Conservation (phyloP, 176 grass and related monocot genomes). For the Areca catechu region DNA sequence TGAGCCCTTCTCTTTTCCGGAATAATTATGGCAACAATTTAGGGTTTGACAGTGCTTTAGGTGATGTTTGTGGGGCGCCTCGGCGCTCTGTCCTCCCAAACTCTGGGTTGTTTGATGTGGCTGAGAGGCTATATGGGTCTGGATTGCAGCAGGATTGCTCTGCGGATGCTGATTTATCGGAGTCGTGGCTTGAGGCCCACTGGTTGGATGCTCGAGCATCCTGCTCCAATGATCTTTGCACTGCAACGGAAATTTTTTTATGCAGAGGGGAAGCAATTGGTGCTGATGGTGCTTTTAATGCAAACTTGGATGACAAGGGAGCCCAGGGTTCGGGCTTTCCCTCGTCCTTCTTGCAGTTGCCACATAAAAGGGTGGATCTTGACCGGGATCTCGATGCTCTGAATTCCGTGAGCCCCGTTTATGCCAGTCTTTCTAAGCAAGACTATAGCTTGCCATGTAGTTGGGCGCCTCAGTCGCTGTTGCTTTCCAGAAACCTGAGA, state of each 20-base stretch:
- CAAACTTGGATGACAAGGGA: not conserved
- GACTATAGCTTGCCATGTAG: not conserved
- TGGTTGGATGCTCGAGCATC: too few relatives aligned
- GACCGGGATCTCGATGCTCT: too few relatives aligned
- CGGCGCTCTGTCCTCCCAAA: conserved; percentile 23
- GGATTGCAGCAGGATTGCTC: conserved; percentile 13
- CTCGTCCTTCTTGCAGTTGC: not conserved
- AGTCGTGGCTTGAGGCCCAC: too few relatives aligned
- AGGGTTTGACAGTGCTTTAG: not conserved
- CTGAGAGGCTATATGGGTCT: conserved; percentile 12
- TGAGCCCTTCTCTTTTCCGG: not conserved
- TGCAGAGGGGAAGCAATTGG: not conserved
- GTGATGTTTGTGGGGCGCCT: conserved; percentile 19
- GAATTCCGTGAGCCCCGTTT: too few relatives aligned
- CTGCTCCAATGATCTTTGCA: too few relatives aligned
- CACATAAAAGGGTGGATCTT: too few relatives aligned
- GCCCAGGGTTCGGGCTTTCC: conserved; percentile 4
- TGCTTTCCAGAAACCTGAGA: conserved; percentile 9
- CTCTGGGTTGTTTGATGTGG: conserved; percentile 15
- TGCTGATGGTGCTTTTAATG: conserved; percentile 2
- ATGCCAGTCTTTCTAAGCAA: too few relatives aligned
- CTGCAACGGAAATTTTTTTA: too few relatives aligned
- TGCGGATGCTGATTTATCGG: conserved; percentile 5
- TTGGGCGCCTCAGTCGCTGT: conserved; percentile 5
- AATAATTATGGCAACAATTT: too few relatives aligned